Percentiles rank a stretch among this genome's conserved stretches.
phyloP scores from a whole-genome alignment of 2,329 filamentous ascomycete species.

The Scytalidium sp. region DNA sequence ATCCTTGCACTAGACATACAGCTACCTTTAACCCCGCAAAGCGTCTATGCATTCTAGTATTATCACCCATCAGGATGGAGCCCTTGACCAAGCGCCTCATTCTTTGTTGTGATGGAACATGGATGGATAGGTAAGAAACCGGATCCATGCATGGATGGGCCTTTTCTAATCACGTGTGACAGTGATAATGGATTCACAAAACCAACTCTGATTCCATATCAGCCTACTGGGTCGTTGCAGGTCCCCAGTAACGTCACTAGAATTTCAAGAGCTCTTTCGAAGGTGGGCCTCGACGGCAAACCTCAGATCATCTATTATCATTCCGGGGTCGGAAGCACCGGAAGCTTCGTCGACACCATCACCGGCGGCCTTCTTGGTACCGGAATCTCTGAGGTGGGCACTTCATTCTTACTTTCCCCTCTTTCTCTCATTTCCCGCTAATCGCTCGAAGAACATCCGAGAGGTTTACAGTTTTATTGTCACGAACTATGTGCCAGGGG shows the following conservation, averaged over 20 bases:
- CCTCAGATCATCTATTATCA: conserved; percentile 61
- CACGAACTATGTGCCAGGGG: conserved; percentile 35
- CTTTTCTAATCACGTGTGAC: conserved; percentile 3
- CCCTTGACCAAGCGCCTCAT: conserved; percentile 20
- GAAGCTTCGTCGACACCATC: conserved; percentile 45
- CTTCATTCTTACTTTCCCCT: not conserved
- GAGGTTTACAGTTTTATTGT: conserved; percentile 43
- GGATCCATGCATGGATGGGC: no score
- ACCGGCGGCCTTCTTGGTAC: conserved; percentile 53
- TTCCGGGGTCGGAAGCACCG: conserved; percentile 56
- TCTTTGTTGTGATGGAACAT: conserved; percentile 28
- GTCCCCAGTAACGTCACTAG: conserved; percentile 59
- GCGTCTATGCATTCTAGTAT: not conserved
- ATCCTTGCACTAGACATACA: not conserved
- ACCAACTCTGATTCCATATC: conserved; percentile 43
- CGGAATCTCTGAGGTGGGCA: conserved; percentile 38
- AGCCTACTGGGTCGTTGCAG: conserved; percentile 57
- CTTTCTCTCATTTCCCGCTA: not conserved
- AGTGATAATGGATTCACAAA: conserved; percentile 26
- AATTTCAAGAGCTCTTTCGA: conserved; percentile 54
- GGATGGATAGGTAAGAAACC: conserved; percentile 23
- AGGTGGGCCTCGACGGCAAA: conserved; percentile 42
- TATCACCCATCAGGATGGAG: conserved; percentile 3
- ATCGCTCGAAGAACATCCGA: conserved; percentile 38
- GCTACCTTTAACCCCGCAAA: not conserved